A percentile compares a stretch with the other conserved stretches of the same genome.
Conservation (phyloP, 306 rosid species). For the Hylodesmum podocarpum region DNA sequence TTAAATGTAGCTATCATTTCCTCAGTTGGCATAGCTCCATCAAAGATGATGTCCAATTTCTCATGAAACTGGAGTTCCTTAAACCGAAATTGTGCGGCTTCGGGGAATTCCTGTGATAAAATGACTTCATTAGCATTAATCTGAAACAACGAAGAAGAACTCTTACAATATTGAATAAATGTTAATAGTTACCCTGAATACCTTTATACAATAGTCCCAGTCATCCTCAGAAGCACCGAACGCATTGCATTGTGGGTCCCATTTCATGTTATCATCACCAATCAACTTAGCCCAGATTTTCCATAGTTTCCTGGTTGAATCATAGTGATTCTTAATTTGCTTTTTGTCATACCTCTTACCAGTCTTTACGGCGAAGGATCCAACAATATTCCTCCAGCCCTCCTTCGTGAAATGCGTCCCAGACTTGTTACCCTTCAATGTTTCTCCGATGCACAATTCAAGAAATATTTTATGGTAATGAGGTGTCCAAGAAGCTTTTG, state of each 20-base stretch:
- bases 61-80: constrained; percentile 49
- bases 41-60: constrained; percentile 47
- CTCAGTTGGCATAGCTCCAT: constrained; percentile 35
- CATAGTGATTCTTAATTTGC: constrained; percentile 67
- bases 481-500: constrained; percentile 61
- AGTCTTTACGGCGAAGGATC: constrained; percentile 45
- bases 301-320: constrained; percentile 56
- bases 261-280: constrained; percentile 53
- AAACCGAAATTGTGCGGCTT: constrained; percentile 55
- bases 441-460: constrained; percentile 52
- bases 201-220: constrained; percentile 44
- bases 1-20: constrained; percentile 28
- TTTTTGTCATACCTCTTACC: constrained; percentile 54
- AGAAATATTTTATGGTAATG: constrained; percentile 49
- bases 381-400: constrained; percentile 61
- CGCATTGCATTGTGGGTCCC: constrained; percentile 51
- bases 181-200: constrained; percentile 13
- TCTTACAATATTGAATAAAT: not conserved
- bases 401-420: constrained; percentile 58
- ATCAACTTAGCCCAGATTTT: constrained; percentile 59
- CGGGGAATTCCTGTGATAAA: constrained; percentile 56
- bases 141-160: constrained; percentile 26
- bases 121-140: constrained; percentile 17
- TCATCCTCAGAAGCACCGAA: constrained; percentile 53
- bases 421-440: constrained; percentile 53